phyloP scores from a whole-genome alignment of 2,329 filamentous ascomycete genomes.

The Epichloe gansuensis region DNA sequence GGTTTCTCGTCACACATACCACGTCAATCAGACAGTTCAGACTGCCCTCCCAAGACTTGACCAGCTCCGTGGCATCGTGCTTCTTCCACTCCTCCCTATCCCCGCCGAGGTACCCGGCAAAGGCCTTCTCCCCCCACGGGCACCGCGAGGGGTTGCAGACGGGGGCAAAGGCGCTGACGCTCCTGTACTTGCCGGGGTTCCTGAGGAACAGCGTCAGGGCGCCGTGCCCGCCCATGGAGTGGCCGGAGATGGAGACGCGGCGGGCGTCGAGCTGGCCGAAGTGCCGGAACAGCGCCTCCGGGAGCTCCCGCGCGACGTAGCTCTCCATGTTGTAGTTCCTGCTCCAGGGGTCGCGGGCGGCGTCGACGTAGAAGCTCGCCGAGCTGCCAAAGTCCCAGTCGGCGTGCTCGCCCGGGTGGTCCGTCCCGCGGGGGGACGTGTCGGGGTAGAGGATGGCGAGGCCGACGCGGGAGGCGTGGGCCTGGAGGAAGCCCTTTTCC shows the following conservation, averaged over 20 bases:
- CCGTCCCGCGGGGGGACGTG: slow-evolving; percentile 77
- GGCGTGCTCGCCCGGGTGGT: slow-evolving; percentile 75
- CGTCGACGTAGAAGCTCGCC: slow-evolving; percentile 91
- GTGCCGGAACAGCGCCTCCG: slow-evolving; percentile 55
- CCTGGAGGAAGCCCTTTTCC: slow-evolving; percentile 84
- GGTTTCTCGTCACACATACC: slow-evolving; percentile 32
- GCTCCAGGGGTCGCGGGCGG: slow-evolving; percentile 59
- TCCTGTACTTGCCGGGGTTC: slow-evolving; percentile 81
- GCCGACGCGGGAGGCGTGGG: slow-evolving; percentile 62
- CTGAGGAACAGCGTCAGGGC: slow-evolving; percentile 85
- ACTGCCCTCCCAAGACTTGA: slow-evolving; percentile 58
- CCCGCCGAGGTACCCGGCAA: slow-evolving; percentile 75
- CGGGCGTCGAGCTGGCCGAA: slow-evolving; percentile 57
- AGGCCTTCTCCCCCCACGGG: slow-evolving; percentile 94
- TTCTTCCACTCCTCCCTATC: slow-evolving; percentile 67
- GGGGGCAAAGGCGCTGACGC: slow-evolving; percentile 79
- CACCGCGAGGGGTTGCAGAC: slow-evolving; percentile 77
- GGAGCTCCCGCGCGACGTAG: slow-evolving; percentile 86
- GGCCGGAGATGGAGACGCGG: slow-evolving; percentile 75
- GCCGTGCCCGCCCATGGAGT: slow-evolving; percentile 96
- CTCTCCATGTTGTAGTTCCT: slow-evolving; percentile 86
- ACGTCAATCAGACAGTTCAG: slow-evolving; percentile 81
- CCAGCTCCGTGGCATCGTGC: slow-evolving; percentile 84
- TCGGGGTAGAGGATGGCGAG: slow-evolving; percentile 94
- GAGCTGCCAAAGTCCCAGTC: slow-evolving; percentile 83